Percentiles rank a stretch among this genome's conserved stretches.
Evolutionary conservation across 2,329 filamentous ascomycete species (phyloP).

Genomic region (Arthrobotrys musiformis): DNA sequence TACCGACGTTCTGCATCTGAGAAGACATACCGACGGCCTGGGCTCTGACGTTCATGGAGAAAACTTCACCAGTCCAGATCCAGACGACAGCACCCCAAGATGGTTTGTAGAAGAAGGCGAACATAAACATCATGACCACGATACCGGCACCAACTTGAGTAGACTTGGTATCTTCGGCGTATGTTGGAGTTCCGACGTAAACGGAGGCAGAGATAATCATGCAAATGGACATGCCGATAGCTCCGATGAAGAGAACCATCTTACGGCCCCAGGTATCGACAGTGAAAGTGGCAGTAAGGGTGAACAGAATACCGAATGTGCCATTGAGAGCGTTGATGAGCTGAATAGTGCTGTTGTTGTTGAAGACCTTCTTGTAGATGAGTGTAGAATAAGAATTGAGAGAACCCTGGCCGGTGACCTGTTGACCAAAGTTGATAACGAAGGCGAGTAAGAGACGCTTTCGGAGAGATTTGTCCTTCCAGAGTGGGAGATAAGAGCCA

Average conservation of each 20-base stretch:
- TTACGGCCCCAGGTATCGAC: conserved; percentile 77
- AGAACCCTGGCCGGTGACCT: conserved; percentile 77
- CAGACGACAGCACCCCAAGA: conserved; percentile 72
- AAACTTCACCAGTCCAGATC: conserved; percentile 63
- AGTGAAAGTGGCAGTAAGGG: conserved; percentile 77
- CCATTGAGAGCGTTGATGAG: conserved; percentile 80
- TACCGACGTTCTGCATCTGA: conserved; percentile 53
- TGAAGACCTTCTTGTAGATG: conserved; percentile 78
- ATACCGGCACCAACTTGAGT: conserved; percentile 74
- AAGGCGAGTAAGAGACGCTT: conserved; percentile 74
- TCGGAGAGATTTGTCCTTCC: conserved; percentile 75
- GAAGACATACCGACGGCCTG: conserved; percentile 54
- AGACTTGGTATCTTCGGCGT: conserved; percentile 67
- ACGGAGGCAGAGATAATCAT: conserved; percentile 74
- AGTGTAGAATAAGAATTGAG: conserved; percentile 78
- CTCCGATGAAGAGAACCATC: conserved; percentile 75
- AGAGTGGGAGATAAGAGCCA: conserved; percentile 72
- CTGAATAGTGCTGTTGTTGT: conserved; percentile 70
- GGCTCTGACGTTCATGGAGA: conserved; percentile 55
- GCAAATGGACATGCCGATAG: conserved; percentile 74
- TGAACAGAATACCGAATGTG: conserved; percentile 78
- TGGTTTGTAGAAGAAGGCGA: conserved; percentile 75
- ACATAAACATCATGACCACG: conserved; percentile 74
- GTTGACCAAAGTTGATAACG: conserved; percentile 76
- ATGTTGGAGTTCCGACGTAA: conserved; percentile 70